Base-by-base conservation (phyloP, 2,329 filamentous ascomycete species). In the Colletotrichum acutatum region DNA sequence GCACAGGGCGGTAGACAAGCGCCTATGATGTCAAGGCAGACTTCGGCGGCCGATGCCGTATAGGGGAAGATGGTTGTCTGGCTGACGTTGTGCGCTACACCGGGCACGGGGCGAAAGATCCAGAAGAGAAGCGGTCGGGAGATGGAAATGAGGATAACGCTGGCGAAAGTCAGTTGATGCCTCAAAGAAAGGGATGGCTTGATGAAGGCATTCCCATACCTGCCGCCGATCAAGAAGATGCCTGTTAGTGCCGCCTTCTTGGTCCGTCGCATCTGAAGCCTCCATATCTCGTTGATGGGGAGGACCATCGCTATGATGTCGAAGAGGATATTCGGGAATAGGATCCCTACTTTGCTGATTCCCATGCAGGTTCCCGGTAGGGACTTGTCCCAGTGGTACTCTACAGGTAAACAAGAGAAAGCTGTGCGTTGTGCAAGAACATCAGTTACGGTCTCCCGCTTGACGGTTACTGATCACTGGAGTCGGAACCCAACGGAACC, bases 21-120 rank as follows among this genome's bases (percentile, higher is more conserved):
- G 22, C 32, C 58, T 34, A 61, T 61, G n/a, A 61, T 42, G 22
- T 34, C 58, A 8, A 61, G 58, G 58, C 58, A 61, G 22, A 61
- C 42, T 19, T 61, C 58, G 14, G 42, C 42, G 22, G 58, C 58
- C n/a, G 58, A 61, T 34, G n/a, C 58, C 11, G 42, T 61, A 7
- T 61, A 61, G 6, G 58, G 58, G 22, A 61, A 61, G n/a, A 61
- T 37, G 34, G 42, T 46, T 3, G 58, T 26, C 14, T 61, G 58
- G 34, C n/a, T 61, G 58, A 61, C 42, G 22, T 61, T 28, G 22
- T 46, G 42, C 42, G 42, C 42, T 49, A 49, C 9, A 8, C 42
- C 42, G 42, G 42, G 42, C 8, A 49, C 42, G 1, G 42, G 42
- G 9, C 42, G 42, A 19, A 49, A 49, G 19, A 49, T 22, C 42